Base-by-base conservation (phyloP, 2,329 filamentous ascomycete species). In the Coniochaeta sp. region DNA sequence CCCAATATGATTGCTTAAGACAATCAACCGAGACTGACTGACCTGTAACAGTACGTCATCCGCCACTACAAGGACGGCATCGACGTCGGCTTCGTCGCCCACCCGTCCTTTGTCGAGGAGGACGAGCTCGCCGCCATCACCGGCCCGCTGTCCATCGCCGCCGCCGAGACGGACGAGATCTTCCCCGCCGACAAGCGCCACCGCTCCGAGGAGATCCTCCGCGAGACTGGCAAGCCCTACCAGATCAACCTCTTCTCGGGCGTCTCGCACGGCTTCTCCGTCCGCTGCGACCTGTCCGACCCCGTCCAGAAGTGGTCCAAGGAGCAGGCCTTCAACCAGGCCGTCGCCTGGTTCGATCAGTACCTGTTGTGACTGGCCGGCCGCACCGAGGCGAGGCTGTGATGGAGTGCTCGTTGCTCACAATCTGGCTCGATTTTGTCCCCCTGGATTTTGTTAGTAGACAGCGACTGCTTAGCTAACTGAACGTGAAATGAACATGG, bases 271-370 rank as follows among this genome's bases (percentile, higher is more conserved):
- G 91, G 91, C 0, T 96, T 95, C 68, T 80, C 86, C 9, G 86
- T 92, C 2, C 83, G 90, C 59, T 80, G 79, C 30, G 89, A 95
- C 69, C 61, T 81, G 34, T 80, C 68, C 62, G 80, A 86, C 63
- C 81, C 80, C 71, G 64, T 77, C 54, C 72, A 83, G 68, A 85
- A 82, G 71, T 93, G 82, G 67, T 87, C 89, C 40, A 93, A 91
- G 81, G 89, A 96, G 75, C 85, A 89, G 74, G 90, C 91, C 5
- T 95, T 95, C 71, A 68, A 80, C 64, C 91, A 95, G 79, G 90
- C 90, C 38, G 79, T 92, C 58, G 72, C 78, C 58, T 96, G 91
- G 91, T 92, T 96, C 66, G 81, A 89, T 65, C 78, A 86, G 72
- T 79, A 82, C 71, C 71, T 89, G 62, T 19, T 70, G 55, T 73